These are phyloP conservation scores for Cyberlindnera mycetangii DNA, from an alignment of 805 yeast genomes.

Conservation along the genomic window DNA sequence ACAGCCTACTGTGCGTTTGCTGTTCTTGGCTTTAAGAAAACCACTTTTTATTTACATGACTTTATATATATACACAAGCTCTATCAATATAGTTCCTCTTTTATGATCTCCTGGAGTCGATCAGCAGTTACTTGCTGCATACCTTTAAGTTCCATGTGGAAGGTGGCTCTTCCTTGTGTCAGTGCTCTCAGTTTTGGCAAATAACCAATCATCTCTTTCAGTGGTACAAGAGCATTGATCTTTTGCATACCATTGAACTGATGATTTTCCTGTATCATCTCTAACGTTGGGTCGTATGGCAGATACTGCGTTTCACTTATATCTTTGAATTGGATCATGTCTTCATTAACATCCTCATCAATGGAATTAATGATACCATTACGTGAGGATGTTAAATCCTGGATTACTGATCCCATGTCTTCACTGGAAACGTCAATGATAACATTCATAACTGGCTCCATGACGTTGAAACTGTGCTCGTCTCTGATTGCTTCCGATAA, in stretches of 20 bases:
- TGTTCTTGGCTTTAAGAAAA: not conserved
- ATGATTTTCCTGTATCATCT: constrained; percentile 22
- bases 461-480: constrained; percentile 42
- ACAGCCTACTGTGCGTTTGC: no score
- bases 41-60: not conserved
- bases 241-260: constrained; percentile 37
- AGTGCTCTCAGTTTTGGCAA: constrained; percentile 71
- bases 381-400: constrained; percentile 77
- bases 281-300: constrained; percentile 74
- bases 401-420: constrained; percentile 78
- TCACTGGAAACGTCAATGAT: constrained; percentile 63
- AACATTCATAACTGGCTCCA: constrained; percentile 89
- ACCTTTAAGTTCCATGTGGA: constrained; percentile 72
- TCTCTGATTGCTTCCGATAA: constrained; percentile 38
- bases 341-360: constrained; percentile 54
- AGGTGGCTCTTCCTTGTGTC: constrained; percentile 87
- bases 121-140: constrained; percentile 66
- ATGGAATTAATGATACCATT: constrained; percentile 71
- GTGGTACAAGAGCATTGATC: constrained; percentile 78
- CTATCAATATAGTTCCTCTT: constrained; percentile 13
- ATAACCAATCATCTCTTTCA: constrained; percentile 89
- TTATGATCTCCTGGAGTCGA: constrained; percentile 38
- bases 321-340: constrained; percentile 45
- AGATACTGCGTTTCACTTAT: constrained; percentile 62
- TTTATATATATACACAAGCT: not conserved